Base-by-base conservation (phyloP, 1,284 basidiomycete species). In the Hemileccinum hortonii region DNA sequence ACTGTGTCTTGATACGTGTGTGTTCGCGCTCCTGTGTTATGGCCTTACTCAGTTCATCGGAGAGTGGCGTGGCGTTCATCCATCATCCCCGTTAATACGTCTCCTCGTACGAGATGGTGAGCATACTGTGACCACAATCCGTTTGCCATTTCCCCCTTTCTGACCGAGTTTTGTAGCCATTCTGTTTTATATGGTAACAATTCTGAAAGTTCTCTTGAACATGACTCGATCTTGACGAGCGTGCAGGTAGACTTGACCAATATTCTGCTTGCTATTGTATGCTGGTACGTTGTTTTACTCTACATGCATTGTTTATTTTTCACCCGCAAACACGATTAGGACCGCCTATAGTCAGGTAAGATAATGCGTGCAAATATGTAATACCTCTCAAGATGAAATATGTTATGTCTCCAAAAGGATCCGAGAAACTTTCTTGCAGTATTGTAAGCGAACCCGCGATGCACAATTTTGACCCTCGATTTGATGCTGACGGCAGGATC, bases 41-140 rank as follows among this genome's bases (percentile, higher is more conserved):
- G 50, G 49, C 45, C 59, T 66, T 24, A 41, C 19, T 35, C 33
- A 32, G 18, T 16, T 37, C 16, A 26, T 32, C 30, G 14, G 30
- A 32, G 30, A 32, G 9, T 1, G 24, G 12, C 7, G 6, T 26
- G 39, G 24, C 1, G 3, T 42, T 36, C 8, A 8, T 8, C 45
- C 44, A 3, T 67, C 61, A 4, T n/a, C n/a, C n/a, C 40, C 9
- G 6, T 29, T 66, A n/a, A 10, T 54, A 6, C 33, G 24, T 29
- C 50, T 54, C 21, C 65, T 65, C 18, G 41, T 36, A 14, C 52
- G 56, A 42, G 59, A 69, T 30, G 56, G 64, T 66, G 44, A 53
- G 64, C 6, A 11, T 16, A 15, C 2, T 32, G 6, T 6, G 30
- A 32, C n/a, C n/a, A n/a, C n/a, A n/a, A n/a, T n/a, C n/a, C n/a